Percentiles rank a stretch among this genome's conserved stretches.
Conservation (phyloP, 768 basidiomycete genomes). For the Lenzites betulinus region DNA sequence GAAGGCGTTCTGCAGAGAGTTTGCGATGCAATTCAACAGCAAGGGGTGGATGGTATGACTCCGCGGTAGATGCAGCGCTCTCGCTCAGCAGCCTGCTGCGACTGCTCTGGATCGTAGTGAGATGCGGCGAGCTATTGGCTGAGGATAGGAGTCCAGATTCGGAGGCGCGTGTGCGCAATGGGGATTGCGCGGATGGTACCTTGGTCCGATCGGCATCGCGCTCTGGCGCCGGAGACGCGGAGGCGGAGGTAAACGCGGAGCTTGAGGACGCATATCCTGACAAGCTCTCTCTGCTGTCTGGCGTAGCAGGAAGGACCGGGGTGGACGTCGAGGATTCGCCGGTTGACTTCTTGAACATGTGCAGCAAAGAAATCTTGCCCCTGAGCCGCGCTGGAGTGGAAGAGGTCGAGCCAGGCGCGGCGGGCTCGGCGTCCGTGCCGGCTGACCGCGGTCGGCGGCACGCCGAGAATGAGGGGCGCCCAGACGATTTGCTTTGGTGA, state of each 20-base stretch:
- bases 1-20: constrained; percentile 28
- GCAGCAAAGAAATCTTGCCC: constrained; percentile 74
- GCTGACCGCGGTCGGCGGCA: constrained; percentile 69
- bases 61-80: constrained; percentile 2
- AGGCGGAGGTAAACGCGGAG: constrained; percentile 26
- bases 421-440: constrained; percentile 60
- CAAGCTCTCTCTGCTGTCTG: constrained; percentile 22
- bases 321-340: constrained; percentile 35
- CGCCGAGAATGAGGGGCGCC: constrained; percentile 17
- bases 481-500: constrained; percentile 8
- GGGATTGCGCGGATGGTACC: constrained; percentile 1
- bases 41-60: constrained; percentile 6
- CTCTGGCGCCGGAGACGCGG: constrained; percentile 23
- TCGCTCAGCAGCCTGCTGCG: constrained; percentile 27
- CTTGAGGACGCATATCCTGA: constrained; percentile 26
- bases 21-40: constrained; percentile 27
- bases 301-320: constrained; percentile 8
- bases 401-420: constrained; percentile 14
- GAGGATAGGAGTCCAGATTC: constrained; percentile 15
- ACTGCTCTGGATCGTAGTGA: constrained; percentile 16
- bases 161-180: constrained; percentile 15
- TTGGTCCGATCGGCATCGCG: constrained; percentile 17
- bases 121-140: not conserved
- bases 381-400: constrained; percentile 48
- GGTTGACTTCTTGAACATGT: constrained; percentile 64